Evolutionary conservation across 1,284 basidiomycete genomes (phyloP), one percentile per base, ranked within the genome.

Genomic region (Moniliophthora roreri): DNA sequence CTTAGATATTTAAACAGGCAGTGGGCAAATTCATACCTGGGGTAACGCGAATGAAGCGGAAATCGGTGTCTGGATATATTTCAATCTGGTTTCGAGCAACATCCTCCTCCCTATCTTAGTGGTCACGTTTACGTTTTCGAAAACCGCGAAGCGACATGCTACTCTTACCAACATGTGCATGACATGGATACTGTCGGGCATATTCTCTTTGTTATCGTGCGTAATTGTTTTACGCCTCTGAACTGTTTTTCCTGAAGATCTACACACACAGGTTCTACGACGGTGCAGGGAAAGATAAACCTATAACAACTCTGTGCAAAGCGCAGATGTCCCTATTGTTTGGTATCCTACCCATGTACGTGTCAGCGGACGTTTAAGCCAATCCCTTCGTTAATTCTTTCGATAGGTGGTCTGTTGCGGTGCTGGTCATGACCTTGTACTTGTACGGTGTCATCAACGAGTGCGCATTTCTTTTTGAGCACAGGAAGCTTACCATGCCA

Each of bases 341-440:
- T 50, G 75, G 77, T 5, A 70, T 74, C 3, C 70, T 68, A 13
- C 76, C 77, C 0, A 78, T 80, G 78, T 79, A 54, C 55, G 71
- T 61, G 7, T 34, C 16, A 26, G 47, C n/a, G 15, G 16, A 32
- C 56, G 28, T 28, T 13, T 40, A 16, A 8, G 46, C 4, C 10
- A 45, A 15, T 36, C 16, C 26, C 32, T 28, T 24, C 38, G 21
- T 36, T 24, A 16, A 39, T 20, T 36, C 53, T 15, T 45, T 28
- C 48, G 42, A 35, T 34, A 74, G 72, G 71, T 73, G 69, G 67
- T 67, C 74, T 23, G 62, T 71, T 7, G 70, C 73, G 5, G 60
- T 73, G 11, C 58, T 77, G 13, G 68, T 70, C 26, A 55, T 76
- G 24, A 61, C 73, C 28, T 68, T 63, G 26, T 68, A 73, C 50